phyloP scores from a whole-genome alignment of 2,329 filamentous ascomycete genomes.

The Colletotrichum acutatum region DNA sequence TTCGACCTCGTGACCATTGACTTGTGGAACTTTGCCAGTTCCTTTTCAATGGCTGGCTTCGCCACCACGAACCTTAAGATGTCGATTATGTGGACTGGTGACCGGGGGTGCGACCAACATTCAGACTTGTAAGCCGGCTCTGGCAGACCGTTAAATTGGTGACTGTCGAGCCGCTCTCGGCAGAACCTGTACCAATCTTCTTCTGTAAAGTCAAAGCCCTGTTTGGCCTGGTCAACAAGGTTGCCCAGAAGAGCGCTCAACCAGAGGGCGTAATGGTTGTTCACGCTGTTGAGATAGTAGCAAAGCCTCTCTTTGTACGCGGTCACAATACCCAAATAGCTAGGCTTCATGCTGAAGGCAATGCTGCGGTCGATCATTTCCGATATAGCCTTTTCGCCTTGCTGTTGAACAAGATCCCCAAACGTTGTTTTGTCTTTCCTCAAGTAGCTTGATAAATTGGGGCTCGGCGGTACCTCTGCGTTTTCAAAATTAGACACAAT shows the following conservation, averaged over 20 bases:
- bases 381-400: conserved; percentile 43
- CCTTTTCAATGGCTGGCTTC: conserved; percentile 50
- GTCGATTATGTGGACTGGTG: conserved; percentile 67
- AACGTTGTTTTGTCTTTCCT: conserved; percentile 59
- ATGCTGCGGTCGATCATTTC: conserved; percentile 66
- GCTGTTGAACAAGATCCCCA: conserved; percentile 49
- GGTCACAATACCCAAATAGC: conserved; percentile 72
- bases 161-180: conserved; percentile 38
- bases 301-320: conserved; percentile 70
- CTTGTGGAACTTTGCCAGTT: conserved; percentile 47
- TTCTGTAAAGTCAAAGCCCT: conserved; percentile 61
- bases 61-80: conserved; percentile 68
- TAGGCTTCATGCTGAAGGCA: conserved; percentile 65
- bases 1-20: conserved; percentile 13
- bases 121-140: conserved; percentile 59
- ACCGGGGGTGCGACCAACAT: conserved; percentile 39
- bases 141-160: background rate
- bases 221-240: conserved; percentile 68
- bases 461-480: conserved; percentile 57
- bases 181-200: conserved; percentile 54
- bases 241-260: conserved; percentile 64
- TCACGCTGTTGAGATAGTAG: conserved; percentile 67
- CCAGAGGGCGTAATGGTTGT: conserved; percentile 52
- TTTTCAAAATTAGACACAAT: conserved; percentile 77
- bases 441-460: conserved; percentile 63